These are phyloP conservation scores for Monosporozyma yasuniensis DNA, from an alignment of 805 yeast species.

Conservation along the genomic window DNA sequence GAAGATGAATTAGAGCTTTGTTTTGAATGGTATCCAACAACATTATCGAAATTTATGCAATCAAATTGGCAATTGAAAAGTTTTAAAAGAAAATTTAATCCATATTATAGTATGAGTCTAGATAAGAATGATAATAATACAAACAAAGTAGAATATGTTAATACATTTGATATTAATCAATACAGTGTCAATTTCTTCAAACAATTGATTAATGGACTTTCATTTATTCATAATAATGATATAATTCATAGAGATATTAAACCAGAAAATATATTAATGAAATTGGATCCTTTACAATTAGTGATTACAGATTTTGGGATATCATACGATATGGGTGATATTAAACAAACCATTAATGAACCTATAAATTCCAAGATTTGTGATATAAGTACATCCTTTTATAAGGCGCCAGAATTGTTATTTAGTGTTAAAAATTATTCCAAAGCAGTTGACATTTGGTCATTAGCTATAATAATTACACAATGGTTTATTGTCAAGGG, in stretches of 20 bases:
- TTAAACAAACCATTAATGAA: slow-evolving; percentile 18
- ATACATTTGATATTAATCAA: slow-evolving; percentile 14
- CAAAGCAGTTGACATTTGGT: slow-evolving; percentile 61
- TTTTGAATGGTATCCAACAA: slow-evolving; percentile 13
- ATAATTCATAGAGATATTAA: slow-evolving; percentile 91
- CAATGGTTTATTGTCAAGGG: slow-evolving; percentile 34
- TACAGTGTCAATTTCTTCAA: slow-evolving; percentile 43
- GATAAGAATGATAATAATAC: background rate
- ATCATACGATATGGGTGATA: slow-evolving; percentile 34
- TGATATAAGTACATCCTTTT: slow-evolving; percentile 58
- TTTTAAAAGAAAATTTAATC: slow-evolving; percentile 10
- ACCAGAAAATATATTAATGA: slow-evolving; percentile 64
- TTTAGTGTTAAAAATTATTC: slow-evolving; percentile 50
- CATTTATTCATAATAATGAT: slow-evolving; percentile 75
- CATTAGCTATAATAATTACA: slow-evolving; percentile 52
- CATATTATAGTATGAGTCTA: slow-evolving; percentile 9
- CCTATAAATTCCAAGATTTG: slow-evolving; percentile 27
- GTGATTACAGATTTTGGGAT: slow-evolving; percentile 65
- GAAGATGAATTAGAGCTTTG: slow-evolving; percentile 16
- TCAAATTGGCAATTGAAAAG: slow-evolving; percentile 9
- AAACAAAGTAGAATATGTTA: slow-evolving; percentile 7
- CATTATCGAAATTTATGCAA: slow-evolving; percentile 16
- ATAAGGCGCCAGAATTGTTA: slow-evolving; percentile 69
- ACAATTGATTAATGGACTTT: slow-evolving; percentile 67
- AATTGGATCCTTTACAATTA: slow-evolving; percentile 34